phyloP scores from a whole-genome alignment of 257 asterid species.

The Capsicum rhomboideum region DNA sequence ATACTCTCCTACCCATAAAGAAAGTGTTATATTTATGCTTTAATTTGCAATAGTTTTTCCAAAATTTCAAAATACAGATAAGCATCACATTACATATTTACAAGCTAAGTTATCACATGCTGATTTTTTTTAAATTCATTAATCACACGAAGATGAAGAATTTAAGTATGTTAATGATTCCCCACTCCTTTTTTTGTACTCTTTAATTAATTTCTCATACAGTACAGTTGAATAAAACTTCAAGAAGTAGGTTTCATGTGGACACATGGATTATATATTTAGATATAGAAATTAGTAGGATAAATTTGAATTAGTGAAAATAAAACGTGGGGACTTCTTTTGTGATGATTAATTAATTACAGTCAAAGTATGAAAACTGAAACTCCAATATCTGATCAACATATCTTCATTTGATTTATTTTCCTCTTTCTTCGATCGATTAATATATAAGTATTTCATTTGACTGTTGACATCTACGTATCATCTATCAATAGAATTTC shows the following conservation, averaged over 20 bases:
- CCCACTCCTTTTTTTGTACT: neutral
- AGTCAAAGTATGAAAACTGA: neutral
- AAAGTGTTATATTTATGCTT: neutral
- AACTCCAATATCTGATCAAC: neutral
- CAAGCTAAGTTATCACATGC: neutral
- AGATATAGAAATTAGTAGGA: neutral
- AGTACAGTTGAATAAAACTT: neutral
- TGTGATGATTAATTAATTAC: neutral
- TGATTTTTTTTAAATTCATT: neutral
- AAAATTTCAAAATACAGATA: neutral
- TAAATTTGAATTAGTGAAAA: neutral
- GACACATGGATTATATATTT: neutral
- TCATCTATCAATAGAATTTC: neutral
- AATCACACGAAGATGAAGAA: neutral
- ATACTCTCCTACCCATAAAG: neutral
- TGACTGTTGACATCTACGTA: neutral
- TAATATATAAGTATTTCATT: neutral
- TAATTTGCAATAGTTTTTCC: neutral
- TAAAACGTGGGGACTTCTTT: neutral
- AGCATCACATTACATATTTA: neutral
- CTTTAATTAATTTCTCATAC: neutral
- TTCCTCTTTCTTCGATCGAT: neutral
- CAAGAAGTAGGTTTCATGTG: neutral
- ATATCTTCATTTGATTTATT: neutral
- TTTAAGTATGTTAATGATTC: neutral